Percentiles rank a stretch among this genome's conserved stretches.
Evolutionary conservation across 2,329 filamentous ascomycete species (phyloP).

Genomic region (Thyridium curvatum): DNA sequence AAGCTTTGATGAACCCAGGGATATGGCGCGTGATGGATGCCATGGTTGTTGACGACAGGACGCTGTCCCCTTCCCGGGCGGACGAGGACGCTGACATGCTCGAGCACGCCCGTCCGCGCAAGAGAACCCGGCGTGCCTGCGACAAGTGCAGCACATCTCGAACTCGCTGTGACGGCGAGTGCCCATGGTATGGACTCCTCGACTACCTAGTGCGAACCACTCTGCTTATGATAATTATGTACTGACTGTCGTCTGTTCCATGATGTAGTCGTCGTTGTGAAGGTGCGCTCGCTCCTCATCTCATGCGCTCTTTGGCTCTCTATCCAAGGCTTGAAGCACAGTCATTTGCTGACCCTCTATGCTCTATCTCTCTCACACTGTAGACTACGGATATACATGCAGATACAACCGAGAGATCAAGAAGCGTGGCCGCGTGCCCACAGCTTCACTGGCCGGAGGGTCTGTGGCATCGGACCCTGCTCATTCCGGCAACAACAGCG

Average conservation of each 20-base stretch:
- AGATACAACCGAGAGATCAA: constrained; percentile 28
- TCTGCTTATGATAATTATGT: neutral
- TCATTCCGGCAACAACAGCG: neutral
- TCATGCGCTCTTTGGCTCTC: neutral
- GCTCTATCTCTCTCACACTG: neutral
- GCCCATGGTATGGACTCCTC: constrained; percentile 25
- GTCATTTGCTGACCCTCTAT: neutral
- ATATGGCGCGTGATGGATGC: constrained; percentile 1
- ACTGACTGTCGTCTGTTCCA: neutral
- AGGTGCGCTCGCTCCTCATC: constrained; percentile 25
- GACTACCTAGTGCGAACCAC: too few relatives aligned
- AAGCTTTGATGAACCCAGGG: neutral
- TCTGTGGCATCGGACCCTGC: neutral
- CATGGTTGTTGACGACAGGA: neutral
- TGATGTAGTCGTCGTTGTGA: constrained; percentile 25
- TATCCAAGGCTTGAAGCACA: neutral
- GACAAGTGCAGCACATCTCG: constrained; percentile 31
- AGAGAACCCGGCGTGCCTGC: constrained; percentile 22
- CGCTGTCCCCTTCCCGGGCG: neutral
- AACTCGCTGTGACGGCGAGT: constrained; percentile 34
- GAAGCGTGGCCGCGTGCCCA: constrained; percentile 26
- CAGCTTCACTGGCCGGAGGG: neutral
- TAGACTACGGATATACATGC: constrained; percentile 30
- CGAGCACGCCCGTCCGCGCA: constrained; percentile 9
- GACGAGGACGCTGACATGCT: neutral